Evolutionary conservation across 805 yeast species (phyloP), one percentile per base, ranked within the genome.

Genomic region (Yarrowia phangngaensis): DNA sequence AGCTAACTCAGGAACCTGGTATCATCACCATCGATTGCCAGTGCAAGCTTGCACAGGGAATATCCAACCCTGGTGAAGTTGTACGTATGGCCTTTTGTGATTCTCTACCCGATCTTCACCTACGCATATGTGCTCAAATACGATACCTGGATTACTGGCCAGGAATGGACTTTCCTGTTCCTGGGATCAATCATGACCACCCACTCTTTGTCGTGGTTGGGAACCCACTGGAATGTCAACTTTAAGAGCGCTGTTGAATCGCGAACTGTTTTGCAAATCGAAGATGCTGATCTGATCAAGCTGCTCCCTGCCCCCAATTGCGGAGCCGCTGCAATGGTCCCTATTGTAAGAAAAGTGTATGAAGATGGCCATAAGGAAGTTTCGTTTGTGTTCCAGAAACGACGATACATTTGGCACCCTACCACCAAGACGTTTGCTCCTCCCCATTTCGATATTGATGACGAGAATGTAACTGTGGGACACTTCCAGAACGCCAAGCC

Each of bases 101-200:
- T 54, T 17, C 66, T 86, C 34, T 90, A 90, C 62, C 95, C 95
- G 5, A 60, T 74, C 14, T 85, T 84, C 63, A 68, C 70, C 47
- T 78, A 83, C 58, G 64, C 85, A 29, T 90, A 84, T 64, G 59
- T 64, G 52, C 67, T 69, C 53, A 77, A 80, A 51, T 90, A 90
- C 64, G 97, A 90, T 51, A 70, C 67, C 51, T 85, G 85, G 62
- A 83, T 90, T 60, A 83, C 75, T 34, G 96, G 96, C 19, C 75
- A 82, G 35, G 98, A 90, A 68, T 92, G 98, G 97, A 92, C 97
- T 0, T 86, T 85, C 64, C 92, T 90, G 27, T 89, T 78, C 60
- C 70, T 87, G 17, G 82, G 94, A 53, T 65, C 88, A 5, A 71
- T 89, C 45, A 64, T 82, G 27, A 78, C 95, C 2, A 53, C 83